Evolutionary conservation across 805 yeast genomes (phyloP).

Genomic region (Wickerhamiella brachini): DNA sequence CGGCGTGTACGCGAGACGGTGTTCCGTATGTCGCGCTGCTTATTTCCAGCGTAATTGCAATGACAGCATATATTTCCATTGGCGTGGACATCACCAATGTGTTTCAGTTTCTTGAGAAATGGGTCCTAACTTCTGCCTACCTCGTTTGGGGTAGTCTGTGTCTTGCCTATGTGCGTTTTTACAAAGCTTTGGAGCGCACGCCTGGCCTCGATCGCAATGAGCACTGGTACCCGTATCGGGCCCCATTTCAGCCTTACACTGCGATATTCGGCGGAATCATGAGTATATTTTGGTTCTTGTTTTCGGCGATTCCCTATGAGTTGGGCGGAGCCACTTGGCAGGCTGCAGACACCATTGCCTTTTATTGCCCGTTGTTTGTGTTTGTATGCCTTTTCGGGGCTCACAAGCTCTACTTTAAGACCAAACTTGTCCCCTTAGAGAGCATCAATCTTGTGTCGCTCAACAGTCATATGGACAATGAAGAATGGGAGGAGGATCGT

Average conservation of each 20-base stretch:
- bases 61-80: constrained; percentile 5
- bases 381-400: constrained; percentile 36
- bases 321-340: constrained; percentile 11
- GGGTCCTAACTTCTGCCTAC: constrained; percentile 2
- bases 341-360: constrained; percentile 44
- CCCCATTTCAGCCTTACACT: constrained; percentile 53
- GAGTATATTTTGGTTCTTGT: constrained; percentile 38
- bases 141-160: constrained; percentile 65
- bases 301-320: constrained; percentile 24
- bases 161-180: constrained; percentile 45
- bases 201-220: constrained; percentile 51
- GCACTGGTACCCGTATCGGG: constrained; percentile 51
- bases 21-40: constrained; percentile 9
- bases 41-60: not conserved
- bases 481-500: constrained; percentile 19
- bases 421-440: constrained; percentile 51
- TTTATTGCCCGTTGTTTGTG: constrained; percentile 30
- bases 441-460: constrained; percentile 64
- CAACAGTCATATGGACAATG: constrained; percentile 11
- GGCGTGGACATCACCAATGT: not conserved
- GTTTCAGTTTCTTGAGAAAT: constrained; percentile 3
- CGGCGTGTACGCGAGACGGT: constrained; percentile 8
- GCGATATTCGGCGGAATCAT: constrained; percentile 30
- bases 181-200: constrained; percentile 41
- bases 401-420: constrained; percentile 44